Conservation (phyloP, 805 yeast species). For the Kurtzmaniella fragi region DNA sequence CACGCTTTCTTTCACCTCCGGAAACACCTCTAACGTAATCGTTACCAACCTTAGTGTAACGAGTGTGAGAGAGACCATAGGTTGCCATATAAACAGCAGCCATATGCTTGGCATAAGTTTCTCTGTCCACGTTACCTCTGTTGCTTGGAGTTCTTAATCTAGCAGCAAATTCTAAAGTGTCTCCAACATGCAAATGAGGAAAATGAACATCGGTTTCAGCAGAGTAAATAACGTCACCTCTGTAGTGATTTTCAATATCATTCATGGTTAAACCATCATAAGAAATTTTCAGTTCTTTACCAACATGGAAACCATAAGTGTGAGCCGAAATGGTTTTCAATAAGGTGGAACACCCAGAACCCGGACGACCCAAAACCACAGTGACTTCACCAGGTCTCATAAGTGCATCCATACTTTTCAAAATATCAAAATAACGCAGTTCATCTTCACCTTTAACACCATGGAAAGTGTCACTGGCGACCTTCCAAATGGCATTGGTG, state of each 20-base stretch:
- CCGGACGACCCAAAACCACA: conserved; percentile 76
- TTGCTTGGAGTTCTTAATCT: conserved; percentile 56
- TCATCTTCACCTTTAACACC: conserved; percentile 1
- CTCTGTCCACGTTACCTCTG: conserved; percentile 56
- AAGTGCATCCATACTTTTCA: conserved; percentile 63
- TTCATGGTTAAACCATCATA: conserved; percentile 52
- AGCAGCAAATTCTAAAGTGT: conserved; percentile 63
- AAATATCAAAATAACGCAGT: conserved; percentile 39
- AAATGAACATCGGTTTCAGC: conserved; percentile 67
- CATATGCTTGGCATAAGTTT: conserved; percentile 48
- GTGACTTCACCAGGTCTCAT: conserved; percentile 60
- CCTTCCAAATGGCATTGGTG: conserved; percentile 23
- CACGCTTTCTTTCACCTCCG: conserved; percentile 72
- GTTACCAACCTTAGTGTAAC: conserved; percentile 60
- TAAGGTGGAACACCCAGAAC: conserved; percentile 73
- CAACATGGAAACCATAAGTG: conserved; percentile 55
- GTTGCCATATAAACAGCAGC: conserved; percentile 50
- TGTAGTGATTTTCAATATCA: conserved; percentile 46
- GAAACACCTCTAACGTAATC: conserved; percentile 67
- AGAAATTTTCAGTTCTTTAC: conserved; percentile 39
- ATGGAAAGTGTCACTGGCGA: conserved; percentile 1
- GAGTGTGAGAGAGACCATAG: conserved; percentile 55
- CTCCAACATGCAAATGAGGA: conserved; percentile 63
- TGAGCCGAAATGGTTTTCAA: conserved; percentile 61
- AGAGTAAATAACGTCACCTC: conserved; percentile 68